Evolutionary conservation across 345 rosid genomes (phyloP), one percentile per base, ranked within the genome.

Genomic region (Brassica carinata): DNA sequence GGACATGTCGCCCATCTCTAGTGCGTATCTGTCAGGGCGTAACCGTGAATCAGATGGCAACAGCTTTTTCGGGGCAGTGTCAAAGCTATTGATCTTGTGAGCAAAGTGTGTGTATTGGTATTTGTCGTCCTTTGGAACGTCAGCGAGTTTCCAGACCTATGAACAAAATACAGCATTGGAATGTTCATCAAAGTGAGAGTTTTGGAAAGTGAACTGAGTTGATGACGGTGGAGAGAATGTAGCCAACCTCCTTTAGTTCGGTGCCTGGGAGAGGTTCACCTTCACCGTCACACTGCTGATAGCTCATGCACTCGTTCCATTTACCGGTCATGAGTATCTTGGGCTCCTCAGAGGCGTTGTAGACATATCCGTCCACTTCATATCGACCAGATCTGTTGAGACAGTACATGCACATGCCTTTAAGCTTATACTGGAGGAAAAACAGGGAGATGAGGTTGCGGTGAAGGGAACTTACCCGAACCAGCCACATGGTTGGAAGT

Each of bases 401-500:
- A 72, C 45, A 51, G 69, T 62, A 7, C 58, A 71, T 40, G 58
- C 64, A 71, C 9, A 69, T 34, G 0, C 15, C 30, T 69, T 61
- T 61, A 27, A 81, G 64, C 51, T 75, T 64, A 19, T 10, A 70
- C 30, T 31, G 10, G 65, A 6, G 6, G 43, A n/a, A 5, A 23
- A 23, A 23, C 2, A 23, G 1, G 26, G 1, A n/a, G 15, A 76
- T 81, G 73, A 71, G n/a, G 58, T 33, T 57, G 57, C 33, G 7
- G 11, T 71, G 77, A 69, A 55, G 19, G 66, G 4, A 82, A 61
- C 83, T 82, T 85, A 91, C 96, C 96, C 97, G 18, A 90, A 87
- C 94, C 97, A 92, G 23, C 94, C 91, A 29, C 97, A 92, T 29
- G 92, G 97, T 83, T 92, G 94, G 79, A 92, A 92, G 84, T 90